Evolutionary conservation across 352 stramenopile species (phyloP).

Genomic region (Peronospora destructor): DNA sequence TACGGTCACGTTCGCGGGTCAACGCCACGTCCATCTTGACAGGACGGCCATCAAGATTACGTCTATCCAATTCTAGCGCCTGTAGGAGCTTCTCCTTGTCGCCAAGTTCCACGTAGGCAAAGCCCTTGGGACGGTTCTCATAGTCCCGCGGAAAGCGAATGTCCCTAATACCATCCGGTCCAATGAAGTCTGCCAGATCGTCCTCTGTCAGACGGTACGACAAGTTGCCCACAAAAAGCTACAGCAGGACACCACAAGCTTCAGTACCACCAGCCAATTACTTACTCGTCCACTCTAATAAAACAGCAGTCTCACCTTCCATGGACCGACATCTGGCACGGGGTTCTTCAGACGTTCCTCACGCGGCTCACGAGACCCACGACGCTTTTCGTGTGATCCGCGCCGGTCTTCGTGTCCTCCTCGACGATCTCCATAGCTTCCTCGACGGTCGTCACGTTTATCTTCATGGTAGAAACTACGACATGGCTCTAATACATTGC

Average conservation of each 20-base stretch:
- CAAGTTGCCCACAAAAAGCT: slow-evolving; percentile 82
- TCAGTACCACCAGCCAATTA: not conserved
- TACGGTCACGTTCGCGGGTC: slow-evolving; percentile 46
- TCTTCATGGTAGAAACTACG: slow-evolving; percentile 16
- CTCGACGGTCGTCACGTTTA: slow-evolving; percentile 19
- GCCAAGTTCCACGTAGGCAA: slow-evolving; percentile 81
- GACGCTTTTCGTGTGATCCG: slow-evolving; percentile 29
- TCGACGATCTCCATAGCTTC: slow-evolving; percentile 25
- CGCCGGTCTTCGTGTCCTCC: slow-evolving; percentile 38
- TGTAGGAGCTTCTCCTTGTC: slow-evolving; percentile 57
- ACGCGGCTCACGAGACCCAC: slow-evolving; percentile 28
- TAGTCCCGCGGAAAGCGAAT: slow-evolving; percentile 67
- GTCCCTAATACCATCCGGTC: slow-evolving; percentile 47
- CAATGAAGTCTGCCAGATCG: slow-evolving; percentile 67
- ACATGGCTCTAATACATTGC: slow-evolving; percentile 16
- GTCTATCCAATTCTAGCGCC: slow-evolving; percentile 57
- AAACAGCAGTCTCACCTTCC: slow-evolving; percentile 42
- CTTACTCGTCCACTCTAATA: not conserved
- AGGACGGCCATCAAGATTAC: slow-evolving; percentile 29
- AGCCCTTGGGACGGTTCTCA: slow-evolving; percentile 67
- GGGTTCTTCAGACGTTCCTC: slow-evolving; percentile 64
- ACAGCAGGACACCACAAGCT: not conserved
- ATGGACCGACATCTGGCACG: slow-evolving; percentile 67
- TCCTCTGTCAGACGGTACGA: slow-evolving; percentile 60
- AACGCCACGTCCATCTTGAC: slow-evolving; percentile 69